Conservation (phyloP, 352 stramenopile genomes). For the Globisporangium cederbergense region DNA sequence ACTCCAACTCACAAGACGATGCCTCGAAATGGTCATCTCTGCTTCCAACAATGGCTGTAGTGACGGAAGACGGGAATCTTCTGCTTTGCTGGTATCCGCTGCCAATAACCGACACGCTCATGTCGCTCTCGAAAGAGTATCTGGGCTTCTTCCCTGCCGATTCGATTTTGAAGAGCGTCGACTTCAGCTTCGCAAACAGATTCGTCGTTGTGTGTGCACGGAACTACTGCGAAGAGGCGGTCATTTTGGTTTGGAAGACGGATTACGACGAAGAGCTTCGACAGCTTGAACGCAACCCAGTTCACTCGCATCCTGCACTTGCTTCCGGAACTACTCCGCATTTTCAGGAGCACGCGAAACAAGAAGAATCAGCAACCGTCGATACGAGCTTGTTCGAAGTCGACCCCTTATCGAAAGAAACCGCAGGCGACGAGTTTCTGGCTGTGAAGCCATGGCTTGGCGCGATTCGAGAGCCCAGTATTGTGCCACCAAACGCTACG, state of each 20-base stretch:
- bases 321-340: not conserved
- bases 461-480: slow-evolving; percentile 45
- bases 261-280: slow-evolving; percentile 71
- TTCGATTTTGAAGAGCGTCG: slow-evolving; percentile 38
- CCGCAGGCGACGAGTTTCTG: slow-evolving; percentile 56
- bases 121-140: slow-evolving; percentile 57
- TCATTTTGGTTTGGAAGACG: slow-evolving; percentile 68
- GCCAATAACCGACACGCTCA: slow-evolving; percentile 25
- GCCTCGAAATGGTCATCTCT: slow-evolving; percentile 34
- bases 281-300: slow-evolving; percentile 25
- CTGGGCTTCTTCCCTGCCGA: slow-evolving; percentile 38
- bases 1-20: not conserved
- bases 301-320: not conserved
- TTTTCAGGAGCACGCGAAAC: not conserved
- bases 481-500: not conserved
- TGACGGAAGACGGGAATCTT: slow-evolving; percentile 46
- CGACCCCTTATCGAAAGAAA: slow-evolving; percentile 5
- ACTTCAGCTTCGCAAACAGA: slow-evolving; percentile 52
- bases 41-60: slow-evolving; percentile 46
- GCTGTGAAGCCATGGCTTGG: slow-evolving; percentile 64
- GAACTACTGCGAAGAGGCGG: slow-evolving; percentile 28
- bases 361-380: not conserved
- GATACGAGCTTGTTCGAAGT: slow-evolving; percentile 13
- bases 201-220: slow-evolving; percentile 50
- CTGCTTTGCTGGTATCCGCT: slow-evolving; percentile 74